A percentile compares a stretch with the other conserved stretches of the same genome.
These are phyloP conservation scores for Cystofilobasidium ferigula DNA, from an alignment of 768 basidiomycete species.

Conservation along the genomic window DNA sequence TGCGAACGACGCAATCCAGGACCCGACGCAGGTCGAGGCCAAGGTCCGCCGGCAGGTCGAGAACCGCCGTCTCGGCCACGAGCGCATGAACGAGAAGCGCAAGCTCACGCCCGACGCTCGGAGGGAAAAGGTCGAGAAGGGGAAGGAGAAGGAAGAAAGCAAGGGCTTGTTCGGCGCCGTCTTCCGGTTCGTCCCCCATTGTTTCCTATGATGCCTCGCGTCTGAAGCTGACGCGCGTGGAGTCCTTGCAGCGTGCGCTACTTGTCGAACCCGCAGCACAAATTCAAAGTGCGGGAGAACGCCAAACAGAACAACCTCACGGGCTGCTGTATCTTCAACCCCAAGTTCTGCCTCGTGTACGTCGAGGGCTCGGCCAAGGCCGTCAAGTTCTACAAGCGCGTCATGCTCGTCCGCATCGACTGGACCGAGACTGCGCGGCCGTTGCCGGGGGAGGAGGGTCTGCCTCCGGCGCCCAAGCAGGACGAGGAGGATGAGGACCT, in stretches of 20 bases:
- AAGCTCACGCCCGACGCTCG: conserved; percentile 85
- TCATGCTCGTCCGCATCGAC: conserved; percentile 75
- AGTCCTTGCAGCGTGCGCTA: conserved; percentile 55
- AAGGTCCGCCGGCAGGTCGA: conserved; percentile 87
- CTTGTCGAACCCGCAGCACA: conserved; percentile 81
- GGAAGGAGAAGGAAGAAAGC: conserved; percentile 78
- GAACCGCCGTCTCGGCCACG: conserved; percentile 74
- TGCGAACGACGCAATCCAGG: conserved; percentile 90
- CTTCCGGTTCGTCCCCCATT: conserved; percentile 61
- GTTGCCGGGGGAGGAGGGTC: neutral
- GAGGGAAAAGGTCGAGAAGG: conserved; percentile 70
- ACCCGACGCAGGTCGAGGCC: conserved; percentile 94
- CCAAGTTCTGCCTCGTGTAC: conserved; percentile 77
- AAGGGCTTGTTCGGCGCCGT: conserved; percentile 71
- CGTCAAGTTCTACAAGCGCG: conserved; percentile 71
- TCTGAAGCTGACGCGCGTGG: conserved; percentile 1
- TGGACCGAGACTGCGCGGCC: conserved; percentile 82
- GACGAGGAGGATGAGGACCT: conserved; percentile 50
- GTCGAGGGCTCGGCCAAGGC: conserved; percentile 84
- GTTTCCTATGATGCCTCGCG: neutral
- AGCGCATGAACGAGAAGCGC: conserved; percentile 84
- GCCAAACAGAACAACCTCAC: conserved; percentile 81
- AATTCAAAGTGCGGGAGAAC: conserved; percentile 93
- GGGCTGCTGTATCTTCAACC: conserved; percentile 83
- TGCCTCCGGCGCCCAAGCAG: conserved; percentile 46